These are phyloP conservation scores for Amoebophrya sp. DNA, from an alignment of 169 alveolate species.

Conservation along the genomic window DNA sequence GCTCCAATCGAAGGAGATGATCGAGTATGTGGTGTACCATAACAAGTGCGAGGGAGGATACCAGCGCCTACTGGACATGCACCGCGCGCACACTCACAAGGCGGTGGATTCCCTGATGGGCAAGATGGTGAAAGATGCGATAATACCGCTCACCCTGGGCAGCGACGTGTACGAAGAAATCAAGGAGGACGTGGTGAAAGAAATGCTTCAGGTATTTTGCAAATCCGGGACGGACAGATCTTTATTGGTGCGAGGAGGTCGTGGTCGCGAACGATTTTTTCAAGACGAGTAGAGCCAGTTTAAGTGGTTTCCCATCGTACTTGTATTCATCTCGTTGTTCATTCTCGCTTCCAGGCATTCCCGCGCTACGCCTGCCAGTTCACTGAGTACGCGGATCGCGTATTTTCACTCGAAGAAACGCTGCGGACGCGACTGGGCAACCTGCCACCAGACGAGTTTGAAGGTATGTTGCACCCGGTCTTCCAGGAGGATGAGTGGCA, in stretches of 20 bases:
- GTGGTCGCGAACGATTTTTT: too few species aligned
- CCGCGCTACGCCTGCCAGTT: not conserved
- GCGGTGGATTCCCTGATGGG: not conserved
- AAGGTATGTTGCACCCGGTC: conserved; percentile 16
- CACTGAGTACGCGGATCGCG: not conserved
- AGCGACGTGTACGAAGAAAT: not conserved
- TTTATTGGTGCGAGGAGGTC: too few species aligned
- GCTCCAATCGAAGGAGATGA: not conserved
- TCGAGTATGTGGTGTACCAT: not conserved
- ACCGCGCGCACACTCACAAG: not conserved
- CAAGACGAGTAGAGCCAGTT: too few species aligned
- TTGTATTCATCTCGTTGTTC: too few species aligned
- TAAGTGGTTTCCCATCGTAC: too few species aligned
- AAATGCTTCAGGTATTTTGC: not conserved
- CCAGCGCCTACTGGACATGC: not conserved
- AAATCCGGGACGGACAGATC: too few species aligned
- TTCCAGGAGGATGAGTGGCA: conserved; percentile 16
- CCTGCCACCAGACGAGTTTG: conserved; percentile 12
- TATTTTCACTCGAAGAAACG: not conserved
- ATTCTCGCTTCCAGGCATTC: not conserved
- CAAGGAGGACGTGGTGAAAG: not conserved
- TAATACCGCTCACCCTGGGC: not conserved
- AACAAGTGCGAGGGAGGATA: not conserved
- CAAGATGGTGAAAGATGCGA: not conserved
- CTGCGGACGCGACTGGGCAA: not conserved